Conservation (phyloP, 768 basidiomycete species). For the Mycena amicta region DNA sequence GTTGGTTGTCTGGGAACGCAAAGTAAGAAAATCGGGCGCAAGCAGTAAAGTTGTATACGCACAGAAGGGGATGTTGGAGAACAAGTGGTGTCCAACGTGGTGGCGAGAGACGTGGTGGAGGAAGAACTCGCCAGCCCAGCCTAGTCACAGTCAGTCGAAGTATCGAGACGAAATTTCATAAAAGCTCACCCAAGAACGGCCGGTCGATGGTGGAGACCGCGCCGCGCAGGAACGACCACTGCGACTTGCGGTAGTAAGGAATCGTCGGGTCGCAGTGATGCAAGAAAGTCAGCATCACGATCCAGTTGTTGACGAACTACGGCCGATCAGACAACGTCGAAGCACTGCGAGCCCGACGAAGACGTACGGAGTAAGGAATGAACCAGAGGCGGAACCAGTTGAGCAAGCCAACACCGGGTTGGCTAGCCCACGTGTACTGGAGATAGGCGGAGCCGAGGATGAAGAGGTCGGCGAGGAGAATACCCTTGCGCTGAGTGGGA, state of each 20-base stretch:
- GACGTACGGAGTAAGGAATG: background rate
- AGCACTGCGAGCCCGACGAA: background rate
- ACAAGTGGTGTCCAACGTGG: constrained; percentile 64
- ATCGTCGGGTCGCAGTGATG: constrained; percentile 64
- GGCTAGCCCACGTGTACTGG: background rate
- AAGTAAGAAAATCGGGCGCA: constrained; percentile 5
- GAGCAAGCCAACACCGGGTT: background rate
- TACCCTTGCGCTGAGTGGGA: constrained; percentile 12
- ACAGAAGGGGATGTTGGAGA: constrained; percentile 63
- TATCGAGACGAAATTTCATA: background rate
- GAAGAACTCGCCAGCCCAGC: constrained; percentile 60
- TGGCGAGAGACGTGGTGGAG: constrained; percentile 49
- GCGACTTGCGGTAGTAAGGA: constrained; percentile 57
- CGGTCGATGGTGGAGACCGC: constrained; percentile 64
- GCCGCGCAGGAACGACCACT: constrained; percentile 64
- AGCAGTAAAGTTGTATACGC: constrained; percentile 23
- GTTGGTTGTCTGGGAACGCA: constrained; percentile 47
- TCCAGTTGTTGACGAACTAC: constrained; percentile 34
- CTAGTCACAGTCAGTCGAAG: constrained; percentile 21
- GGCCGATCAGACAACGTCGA: background rate
- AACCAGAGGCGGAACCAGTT: constrained; percentile 1
- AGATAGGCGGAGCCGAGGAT: background rate
- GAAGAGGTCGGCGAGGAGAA: background rate
- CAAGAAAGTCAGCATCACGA: constrained; percentile 63
- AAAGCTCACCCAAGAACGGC: constrained; percentile 41